Evolutionary conservation across 2,329 filamentous ascomycete species (phyloP).

Genomic region (Fusarium mangiferae): DNA sequence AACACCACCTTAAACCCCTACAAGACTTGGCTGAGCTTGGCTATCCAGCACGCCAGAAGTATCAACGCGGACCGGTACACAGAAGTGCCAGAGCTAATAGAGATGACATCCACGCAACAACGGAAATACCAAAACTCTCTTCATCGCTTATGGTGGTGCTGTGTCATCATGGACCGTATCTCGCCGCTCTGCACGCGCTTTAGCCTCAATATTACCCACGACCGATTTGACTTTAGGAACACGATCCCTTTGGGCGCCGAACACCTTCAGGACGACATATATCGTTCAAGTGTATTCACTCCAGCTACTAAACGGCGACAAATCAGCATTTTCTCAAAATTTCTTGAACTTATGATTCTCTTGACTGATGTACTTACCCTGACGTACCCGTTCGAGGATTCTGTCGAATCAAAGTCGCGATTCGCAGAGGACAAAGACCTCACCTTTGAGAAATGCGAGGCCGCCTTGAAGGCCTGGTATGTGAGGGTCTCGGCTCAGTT

Average conservation of each 20-base stretch:
- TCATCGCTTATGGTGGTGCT: neutral
- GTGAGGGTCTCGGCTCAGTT: neutral
- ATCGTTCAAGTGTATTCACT: neutral
- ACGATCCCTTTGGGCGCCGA: neutral
- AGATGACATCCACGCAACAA: neutral
- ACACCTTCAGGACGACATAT: neutral
- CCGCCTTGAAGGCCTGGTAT: neutral
- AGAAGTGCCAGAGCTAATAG: neutral
- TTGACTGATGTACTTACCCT: neutral
- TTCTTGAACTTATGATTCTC: neutral
- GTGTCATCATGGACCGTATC: neutral
- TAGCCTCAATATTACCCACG: neutral
- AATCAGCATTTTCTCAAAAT: neutral
- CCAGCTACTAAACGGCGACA: neutral
- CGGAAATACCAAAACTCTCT: neutral
- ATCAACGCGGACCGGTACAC: neutral
- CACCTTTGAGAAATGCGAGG: neutral
- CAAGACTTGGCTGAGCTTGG: neutral
- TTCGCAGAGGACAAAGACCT: neutral
- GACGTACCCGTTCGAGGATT: neutral
- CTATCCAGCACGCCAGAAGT: neutral
- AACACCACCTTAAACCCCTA: neutral
- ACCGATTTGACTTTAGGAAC: neutral
- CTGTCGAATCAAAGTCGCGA: neutral
- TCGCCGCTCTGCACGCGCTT: neutral